A percentile compares a stretch with the other conserved stretches of the same genome.
Evolutionary conservation across 768 basidiomycete species (phyloP).

Genomic region (Coprinopsis marcescibilis): DNA sequence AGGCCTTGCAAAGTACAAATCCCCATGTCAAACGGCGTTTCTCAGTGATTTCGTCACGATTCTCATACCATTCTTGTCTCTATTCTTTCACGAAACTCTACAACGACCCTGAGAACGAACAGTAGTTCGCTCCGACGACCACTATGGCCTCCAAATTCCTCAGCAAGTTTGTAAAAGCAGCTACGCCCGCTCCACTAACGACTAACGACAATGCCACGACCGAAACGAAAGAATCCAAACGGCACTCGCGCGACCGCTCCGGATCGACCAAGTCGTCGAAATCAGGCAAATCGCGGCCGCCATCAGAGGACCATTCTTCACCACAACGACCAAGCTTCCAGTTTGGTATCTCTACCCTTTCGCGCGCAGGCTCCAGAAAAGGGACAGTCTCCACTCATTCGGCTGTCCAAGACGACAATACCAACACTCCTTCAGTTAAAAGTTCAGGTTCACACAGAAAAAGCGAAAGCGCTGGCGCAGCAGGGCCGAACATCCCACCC

Average conservation of each 20-base stretch:
- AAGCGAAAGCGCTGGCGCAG: neutral
- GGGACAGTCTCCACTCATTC: slow-evolving; percentile 7
- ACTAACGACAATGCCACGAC: slow-evolving; percentile 23
- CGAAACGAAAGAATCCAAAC: neutral
- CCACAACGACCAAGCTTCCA: slow-evolving; percentile 10
- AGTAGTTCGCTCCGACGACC: neutral
- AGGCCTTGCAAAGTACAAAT: too few relatives aligned
- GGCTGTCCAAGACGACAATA: neutral
- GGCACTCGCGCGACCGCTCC: slow-evolving; percentile 8
- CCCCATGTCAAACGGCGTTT: too few relatives aligned
- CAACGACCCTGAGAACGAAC: neutral
- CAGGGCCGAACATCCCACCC: neutral
- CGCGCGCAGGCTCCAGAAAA: slow-evolving; percentile 1
- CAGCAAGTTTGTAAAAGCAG: slow-evolving; percentile 31
- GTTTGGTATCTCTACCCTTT: slow-evolving; percentile 3
- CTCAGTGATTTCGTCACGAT: too few relatives aligned
- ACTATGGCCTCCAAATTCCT: slow-evolving; percentile 34
- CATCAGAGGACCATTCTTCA: slow-evolving; percentile 5
- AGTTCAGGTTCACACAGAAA: neutral
- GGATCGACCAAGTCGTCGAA: slow-evolving; percentile 5
- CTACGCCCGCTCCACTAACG: slow-evolving; percentile 20
- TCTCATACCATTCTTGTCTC: too few relatives aligned
- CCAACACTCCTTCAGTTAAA: neutral
- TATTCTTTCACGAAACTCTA: neutral
- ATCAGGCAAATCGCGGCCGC: slow-evolving; percentile 5